Evolutionary conservation across 768 basidiomycete genomes (phyloP).

Genomic region (Psilocybe cubensis): DNA sequence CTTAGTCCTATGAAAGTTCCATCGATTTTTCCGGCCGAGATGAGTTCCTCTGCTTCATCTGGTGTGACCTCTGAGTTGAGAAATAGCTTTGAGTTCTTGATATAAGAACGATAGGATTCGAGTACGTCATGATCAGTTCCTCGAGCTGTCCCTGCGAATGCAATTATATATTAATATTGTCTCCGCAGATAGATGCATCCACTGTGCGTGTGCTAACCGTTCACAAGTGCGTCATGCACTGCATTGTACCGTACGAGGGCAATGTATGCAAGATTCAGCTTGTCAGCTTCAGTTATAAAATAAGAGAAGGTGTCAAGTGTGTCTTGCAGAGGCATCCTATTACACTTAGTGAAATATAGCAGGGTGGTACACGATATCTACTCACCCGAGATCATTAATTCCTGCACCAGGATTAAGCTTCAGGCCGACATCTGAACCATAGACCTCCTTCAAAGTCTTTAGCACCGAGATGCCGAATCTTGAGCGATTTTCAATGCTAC

Average conservation of each 20-base stretch:
- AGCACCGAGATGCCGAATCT: slow-evolving; percentile 57
- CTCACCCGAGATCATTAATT: slow-evolving; percentile 48
- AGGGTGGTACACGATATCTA: background rate
- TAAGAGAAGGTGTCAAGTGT: slow-evolving; percentile 45
- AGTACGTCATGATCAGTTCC: slow-evolving; percentile 2
- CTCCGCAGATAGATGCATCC: background rate
- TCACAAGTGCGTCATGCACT: background rate
- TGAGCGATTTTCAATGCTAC: slow-evolving; percentile 56
- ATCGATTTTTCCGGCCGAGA: slow-evolving; percentile 1
- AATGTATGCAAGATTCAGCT: slow-evolving; percentile 39
- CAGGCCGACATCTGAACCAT: slow-evolving; percentile 48
- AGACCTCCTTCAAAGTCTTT: slow-evolving; percentile 45
- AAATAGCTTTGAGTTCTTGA: slow-evolving; percentile 6
- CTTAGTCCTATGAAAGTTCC: background rate
- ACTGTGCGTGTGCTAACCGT: too few relatives aligned
- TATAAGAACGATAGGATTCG: background rate
- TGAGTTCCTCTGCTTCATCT: slow-evolving; percentile 4
- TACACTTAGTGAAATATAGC: background rate
- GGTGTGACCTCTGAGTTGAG: slow-evolving; percentile 2
- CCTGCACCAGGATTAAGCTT: slow-evolving; percentile 47
- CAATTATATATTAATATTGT: background rate
- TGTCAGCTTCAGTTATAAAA: slow-evolving; percentile 44
- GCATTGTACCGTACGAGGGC: slow-evolving; percentile 32
- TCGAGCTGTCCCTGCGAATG: background rate
- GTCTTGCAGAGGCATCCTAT: slow-evolving; percentile 48